Percentiles rank a stretch among this genome's conserved stretches.
These are phyloP conservation scores for Iodosphaeria phyllophila DNA, from an alignment of 2,329 filamentous ascomycete genomes.

Conservation along the genomic window DNA sequence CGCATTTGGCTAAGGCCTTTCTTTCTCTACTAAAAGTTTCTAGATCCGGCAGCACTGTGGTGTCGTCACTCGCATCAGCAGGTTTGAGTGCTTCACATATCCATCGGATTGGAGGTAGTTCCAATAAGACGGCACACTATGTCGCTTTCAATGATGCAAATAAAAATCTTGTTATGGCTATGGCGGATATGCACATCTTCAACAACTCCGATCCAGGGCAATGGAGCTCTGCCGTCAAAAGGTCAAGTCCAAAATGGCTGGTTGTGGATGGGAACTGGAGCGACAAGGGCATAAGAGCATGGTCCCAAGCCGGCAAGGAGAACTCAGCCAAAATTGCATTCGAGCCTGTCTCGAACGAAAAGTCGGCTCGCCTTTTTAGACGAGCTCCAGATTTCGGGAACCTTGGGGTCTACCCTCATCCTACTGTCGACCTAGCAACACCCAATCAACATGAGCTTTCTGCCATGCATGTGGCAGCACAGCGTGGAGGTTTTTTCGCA, in stretches of 20 bases:
- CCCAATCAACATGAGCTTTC: constrained; percentile 71
- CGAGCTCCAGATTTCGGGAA: constrained; percentile 15
- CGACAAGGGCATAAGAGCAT: constrained; percentile 41
- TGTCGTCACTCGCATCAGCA: constrained; percentile 42
- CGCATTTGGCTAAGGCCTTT: no score
- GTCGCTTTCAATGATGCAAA: constrained; percentile 71
- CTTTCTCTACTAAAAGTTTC: no score
- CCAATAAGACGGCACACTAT: constrained; percentile 69
- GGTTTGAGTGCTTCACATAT: constrained; percentile 50
- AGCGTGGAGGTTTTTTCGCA: constrained; percentile 48
- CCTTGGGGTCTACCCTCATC: constrained; percentile 35
- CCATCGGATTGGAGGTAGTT: constrained; percentile 29
- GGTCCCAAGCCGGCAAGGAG: constrained; percentile 42
- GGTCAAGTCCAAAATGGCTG: constrained; percentile 50
- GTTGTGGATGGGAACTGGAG: constrained; percentile 83
- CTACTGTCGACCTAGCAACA: constrained; percentile 55
- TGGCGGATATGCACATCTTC: constrained; percentile 90
- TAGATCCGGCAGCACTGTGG: constrained; percentile 54
- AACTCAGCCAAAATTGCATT: constrained; percentile 48
- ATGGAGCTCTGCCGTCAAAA: constrained; percentile 41
- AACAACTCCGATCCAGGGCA: constrained; percentile 28
- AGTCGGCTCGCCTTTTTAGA: constrained; percentile 52
- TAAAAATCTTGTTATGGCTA: constrained; percentile 74
- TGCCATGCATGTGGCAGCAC: constrained; percentile 59
- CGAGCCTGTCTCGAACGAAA: constrained; percentile 75